Percentiles rank a stretch among this genome's conserved stretches.
Conservation (phyloP, 2,329 filamentous ascomycete species). For the Ramichloridium luteum region DNA sequence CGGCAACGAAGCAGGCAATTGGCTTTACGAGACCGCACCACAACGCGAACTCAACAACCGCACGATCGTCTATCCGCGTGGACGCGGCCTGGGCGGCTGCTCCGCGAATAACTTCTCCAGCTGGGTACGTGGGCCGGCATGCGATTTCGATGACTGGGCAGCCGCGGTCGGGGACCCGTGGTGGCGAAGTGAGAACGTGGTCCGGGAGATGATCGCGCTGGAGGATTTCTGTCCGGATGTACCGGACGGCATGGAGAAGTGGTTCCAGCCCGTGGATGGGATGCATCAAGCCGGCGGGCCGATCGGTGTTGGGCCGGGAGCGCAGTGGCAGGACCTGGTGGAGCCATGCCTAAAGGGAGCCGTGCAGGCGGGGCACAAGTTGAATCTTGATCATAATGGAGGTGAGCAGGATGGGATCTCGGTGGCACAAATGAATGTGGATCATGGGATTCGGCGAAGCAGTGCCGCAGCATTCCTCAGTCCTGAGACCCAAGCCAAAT, state of each 20-base stretch:
- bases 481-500: conserved; percentile 1
- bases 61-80: conserved; percentile 4
- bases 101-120: conserved; percentile 3
- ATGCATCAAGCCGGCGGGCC: conserved; percentile 8
- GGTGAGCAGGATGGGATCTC: conserved; percentile 4
- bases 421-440: conserved; percentile 8
- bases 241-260: conserved; percentile 9
- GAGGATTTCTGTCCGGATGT: conserved; percentile 8
- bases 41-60: conserved; percentile 3
- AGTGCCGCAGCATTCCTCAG: conserved; percentile 4
- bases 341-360: conserved; percentile 5
- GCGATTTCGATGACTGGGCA: conserved; percentile 4
- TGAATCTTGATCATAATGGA: conserved; percentile 6
- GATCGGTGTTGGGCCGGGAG: conserved; percentile 4
- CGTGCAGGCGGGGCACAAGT: conserved; percentile 1
- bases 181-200: conserved; percentile 4
- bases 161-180: conserved; percentile 1
- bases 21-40: conserved; percentile 5
- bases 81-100: conserved; percentile 2
- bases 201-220: conserved; percentile 5
- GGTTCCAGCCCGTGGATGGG: conserved; percentile 8
- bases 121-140: conserved; percentile 2
- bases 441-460: conserved; percentile 4
- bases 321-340: conserved; percentile 7
- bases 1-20: conserved; percentile 2